A percentile compares a stretch with the other conserved stretches of the same genome.
phyloP scores from a whole-genome alignment of 208 protist genomes.

The Zelonia costaricensis region DNA sequence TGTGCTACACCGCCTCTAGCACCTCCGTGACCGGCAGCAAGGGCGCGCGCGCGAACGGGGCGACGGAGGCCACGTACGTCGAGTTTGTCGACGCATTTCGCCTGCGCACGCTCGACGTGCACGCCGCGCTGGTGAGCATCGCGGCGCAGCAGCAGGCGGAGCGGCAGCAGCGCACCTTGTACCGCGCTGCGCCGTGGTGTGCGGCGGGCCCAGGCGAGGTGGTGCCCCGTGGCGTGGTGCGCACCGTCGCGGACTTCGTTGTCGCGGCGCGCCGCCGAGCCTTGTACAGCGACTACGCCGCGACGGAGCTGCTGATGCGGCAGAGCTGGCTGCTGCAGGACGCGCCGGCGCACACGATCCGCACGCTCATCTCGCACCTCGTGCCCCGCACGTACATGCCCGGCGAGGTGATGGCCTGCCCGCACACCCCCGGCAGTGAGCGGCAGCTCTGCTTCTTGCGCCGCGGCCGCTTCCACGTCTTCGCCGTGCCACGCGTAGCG shows the following conservation, averaged over 20 bases:
- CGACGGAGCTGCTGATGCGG: constrained; percentile 77
- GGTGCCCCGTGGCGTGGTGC: constrained; percentile 12
- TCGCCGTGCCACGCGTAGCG: constrained; percentile 30
- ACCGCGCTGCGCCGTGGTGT: constrained; percentile 26
- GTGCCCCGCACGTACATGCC: constrained; percentile 71
- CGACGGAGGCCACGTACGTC: constrained; percentile 12
- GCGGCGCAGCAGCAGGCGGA: constrained; percentile 19
- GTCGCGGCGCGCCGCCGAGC: constrained; percentile 50
- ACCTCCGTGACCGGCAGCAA: constrained; percentile 1
- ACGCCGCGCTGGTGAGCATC: constrained; percentile 58
- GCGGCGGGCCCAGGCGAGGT: constrained; percentile 11
- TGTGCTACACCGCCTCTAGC: constrained; percentile 51
- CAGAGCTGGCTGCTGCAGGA: constrained; percentile 92
- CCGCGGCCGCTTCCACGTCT: constrained; percentile 61
- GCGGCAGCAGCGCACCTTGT: constrained; percentile 5
- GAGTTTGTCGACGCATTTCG: constrained; percentile 59
- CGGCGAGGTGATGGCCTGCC: constrained; percentile 76
- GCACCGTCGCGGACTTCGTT: constrained; percentile 47
- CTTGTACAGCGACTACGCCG: constrained; percentile 66
- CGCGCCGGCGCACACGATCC: constrained; percentile 68
- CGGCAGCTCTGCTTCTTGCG: constrained; percentile 85
- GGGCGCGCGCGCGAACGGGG: constrained; percentile 2
- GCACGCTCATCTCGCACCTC: constrained; percentile 67
- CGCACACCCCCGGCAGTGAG: constrained; percentile 37
- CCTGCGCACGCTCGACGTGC: constrained; percentile 66